Evolutionary conservation across 2,329 filamentous ascomycete genomes (phyloP).

Genomic region (Penicillium olsonii): DNA sequence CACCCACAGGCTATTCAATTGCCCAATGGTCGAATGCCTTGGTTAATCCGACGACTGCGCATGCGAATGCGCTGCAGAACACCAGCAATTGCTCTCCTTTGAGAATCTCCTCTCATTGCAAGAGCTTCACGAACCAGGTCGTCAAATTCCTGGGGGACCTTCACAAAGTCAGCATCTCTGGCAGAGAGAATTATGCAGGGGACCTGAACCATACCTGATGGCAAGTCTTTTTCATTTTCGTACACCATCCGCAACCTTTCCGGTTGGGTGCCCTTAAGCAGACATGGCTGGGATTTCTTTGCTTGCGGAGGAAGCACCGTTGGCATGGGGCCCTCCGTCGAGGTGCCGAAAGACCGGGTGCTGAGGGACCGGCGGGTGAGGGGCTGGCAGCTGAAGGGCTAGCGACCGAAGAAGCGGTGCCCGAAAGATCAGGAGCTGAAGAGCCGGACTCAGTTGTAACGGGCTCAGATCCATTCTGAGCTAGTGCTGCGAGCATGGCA

Average conservation of each 20-base stretch:
- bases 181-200: neutral
- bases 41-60: neutral
- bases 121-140: neutral
- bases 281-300: neutral
- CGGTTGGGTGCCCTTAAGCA: neutral
- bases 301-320: slow-evolving; percentile 10
- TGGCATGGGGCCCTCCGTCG: neutral
- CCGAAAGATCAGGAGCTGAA: too few relatives aligned
- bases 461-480: too few relatives aligned
- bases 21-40: neutral
- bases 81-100: neutral
- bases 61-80: too few relatives aligned
- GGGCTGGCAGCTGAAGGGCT: neutral
- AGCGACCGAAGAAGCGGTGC: neutral
- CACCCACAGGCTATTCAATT: too few relatives aligned
- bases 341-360: too few relatives aligned
- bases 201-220: neutral
- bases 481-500: too few relatives aligned
- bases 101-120: neutral
- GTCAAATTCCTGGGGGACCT: neutral
- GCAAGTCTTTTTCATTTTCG: neutral
- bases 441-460: too few relatives aligned
- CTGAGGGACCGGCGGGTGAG: too few relatives aligned
- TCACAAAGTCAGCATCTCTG: neutral
- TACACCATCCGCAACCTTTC: slow-evolving; percentile 2